Conservation (phyloP, 257 asterid species). For the Handroanthus guayacan region DNA sequence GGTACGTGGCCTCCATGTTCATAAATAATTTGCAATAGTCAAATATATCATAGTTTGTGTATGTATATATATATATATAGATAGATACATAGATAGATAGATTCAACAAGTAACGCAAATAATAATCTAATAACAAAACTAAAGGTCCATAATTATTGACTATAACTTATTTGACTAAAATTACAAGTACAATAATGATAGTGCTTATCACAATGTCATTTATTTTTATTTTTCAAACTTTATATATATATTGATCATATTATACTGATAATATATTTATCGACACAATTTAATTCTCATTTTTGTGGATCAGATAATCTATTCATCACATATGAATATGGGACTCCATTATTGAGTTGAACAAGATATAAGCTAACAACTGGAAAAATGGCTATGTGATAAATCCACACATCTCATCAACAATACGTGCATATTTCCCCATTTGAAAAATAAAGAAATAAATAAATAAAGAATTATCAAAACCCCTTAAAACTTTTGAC, state of each 20-base stretch:
- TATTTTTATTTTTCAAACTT: slow-evolving; percentile 1
- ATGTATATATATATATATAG: too few species aligned
- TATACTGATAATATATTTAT: slow-evolving; percentile 9
- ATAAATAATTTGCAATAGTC: slow-evolving; percentile 3
- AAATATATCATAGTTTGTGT: slow-evolving; percentile 4
- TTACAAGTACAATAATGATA: slow-evolving; percentile 12
- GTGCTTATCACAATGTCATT: slow-evolving; percentile 35
- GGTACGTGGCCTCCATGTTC: not conserved
- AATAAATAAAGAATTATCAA: too few species aligned
- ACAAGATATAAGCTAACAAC: slow-evolving; percentile 19
- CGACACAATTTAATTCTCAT: slow-evolving; percentile 22
- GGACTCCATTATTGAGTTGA: slow-evolving; percentile 29
- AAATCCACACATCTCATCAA: slow-evolving; percentile 29
- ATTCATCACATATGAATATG: slow-evolving; percentile 27
- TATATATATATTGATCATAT: not conserved
- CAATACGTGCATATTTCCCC: too few species aligned
- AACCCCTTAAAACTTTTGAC: too few species aligned
- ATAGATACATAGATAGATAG: too few species aligned
- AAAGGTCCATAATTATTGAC: not conserved
- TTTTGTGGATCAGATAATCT: slow-evolving; percentile 39
- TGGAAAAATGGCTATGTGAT: not conserved
- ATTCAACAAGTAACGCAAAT: not conserved
- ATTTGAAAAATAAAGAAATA: too few species aligned
- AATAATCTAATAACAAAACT: not conserved
- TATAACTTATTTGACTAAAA: slow-evolving; percentile 18